A percentile compares a stretch with the other conserved stretches of the same genome.
phyloP scores from a whole-genome alignment of 2,329 filamentous ascomycete genomes.

The Xylariomycetidae sp. region DNA sequence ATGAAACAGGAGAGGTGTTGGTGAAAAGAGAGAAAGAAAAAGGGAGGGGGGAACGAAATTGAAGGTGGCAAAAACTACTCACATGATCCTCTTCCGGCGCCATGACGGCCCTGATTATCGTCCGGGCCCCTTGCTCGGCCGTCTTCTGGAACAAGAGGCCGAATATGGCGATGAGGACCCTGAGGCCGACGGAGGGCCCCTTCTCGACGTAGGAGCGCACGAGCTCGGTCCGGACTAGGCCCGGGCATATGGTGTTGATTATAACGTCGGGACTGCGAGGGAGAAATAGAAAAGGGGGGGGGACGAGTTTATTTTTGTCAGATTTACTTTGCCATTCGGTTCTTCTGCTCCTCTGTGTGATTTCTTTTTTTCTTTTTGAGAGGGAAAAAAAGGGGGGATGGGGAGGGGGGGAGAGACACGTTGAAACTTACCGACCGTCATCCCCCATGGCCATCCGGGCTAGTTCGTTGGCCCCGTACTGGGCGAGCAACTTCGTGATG shows the following conservation, averaged over 20 bases:
- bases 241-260: conserved; percentile 23
- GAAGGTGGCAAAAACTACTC: too few species aligned
- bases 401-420: background rate
- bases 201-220: conserved; percentile 8
- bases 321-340: too few species aligned
- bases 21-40: too few species aligned
- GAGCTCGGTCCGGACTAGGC: conserved; percentile 18
- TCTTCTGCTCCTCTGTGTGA: too few species aligned
- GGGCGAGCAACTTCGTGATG: conserved; percentile 20
- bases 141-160: conserved; percentile 16
- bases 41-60: too few species aligned
- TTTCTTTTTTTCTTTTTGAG: too few species aligned
- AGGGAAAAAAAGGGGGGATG: background rate
- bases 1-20: too few species aligned
- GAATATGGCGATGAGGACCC: conserved; percentile 9
- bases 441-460: conserved; percentile 14
- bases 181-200: conserved; percentile 5
- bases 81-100: conserved; percentile 21
- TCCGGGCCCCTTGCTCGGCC: conserved; percentile 20
- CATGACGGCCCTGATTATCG: conserved; percentile 14
- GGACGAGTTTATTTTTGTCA: too few species aligned
- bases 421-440: conserved; percentile 14
- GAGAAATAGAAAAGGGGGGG: too few species aligned
- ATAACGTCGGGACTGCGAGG: conserved; percentile 22
- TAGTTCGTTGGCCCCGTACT: conserved; percentile 19